phyloP scores from a whole-genome alignment of 768 basidiomycete species.

The Kwoniella heveanensis region DNA sequence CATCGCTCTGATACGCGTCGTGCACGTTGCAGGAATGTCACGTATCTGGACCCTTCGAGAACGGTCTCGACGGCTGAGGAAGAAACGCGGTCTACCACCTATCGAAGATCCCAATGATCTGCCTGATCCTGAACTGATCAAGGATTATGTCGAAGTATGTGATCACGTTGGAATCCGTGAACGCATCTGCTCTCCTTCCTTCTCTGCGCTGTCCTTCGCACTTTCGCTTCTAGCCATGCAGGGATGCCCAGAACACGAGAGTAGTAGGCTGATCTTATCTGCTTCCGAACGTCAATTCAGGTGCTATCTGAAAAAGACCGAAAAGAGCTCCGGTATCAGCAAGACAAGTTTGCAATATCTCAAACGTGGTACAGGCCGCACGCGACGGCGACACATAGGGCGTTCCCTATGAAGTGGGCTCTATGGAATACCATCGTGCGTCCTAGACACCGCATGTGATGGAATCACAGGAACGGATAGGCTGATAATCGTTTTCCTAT shows the following conservation, averaged over 20 bases:
- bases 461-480: too few species aligned
- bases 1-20: too few species aligned
- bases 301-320: conserved; percentile 53
- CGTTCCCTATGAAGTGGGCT: conserved; percentile 59
- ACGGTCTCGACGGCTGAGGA: conserved; percentile 64
- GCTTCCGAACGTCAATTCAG: not conserved
- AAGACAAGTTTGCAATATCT: conserved; percentile 52
- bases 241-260: too few species aligned
- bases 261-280: not conserved
- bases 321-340: conserved; percentile 49
- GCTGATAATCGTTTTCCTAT: conserved; percentile 4
- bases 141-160: conserved; percentile 53
- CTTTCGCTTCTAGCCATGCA: too few species aligned
- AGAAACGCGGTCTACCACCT: conserved; percentile 67
- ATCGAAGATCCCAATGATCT: conserved; percentile 76
- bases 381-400: conserved; percentile 70
- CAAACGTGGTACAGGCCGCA: conserved; percentile 83
- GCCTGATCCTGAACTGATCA: conserved; percentile 65
- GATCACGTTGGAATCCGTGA: too few species aligned
- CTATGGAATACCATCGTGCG: conserved; percentile 67
- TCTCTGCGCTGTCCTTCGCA: too few species aligned
- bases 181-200: too few species aligned
- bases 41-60: conserved; percentile 76
- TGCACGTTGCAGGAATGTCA: conserved; percentile 64
- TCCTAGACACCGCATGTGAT: not conserved